phyloP scores from a whole-genome alignment of 257 asterid genomes.

The Solanum phureja region DNA sequence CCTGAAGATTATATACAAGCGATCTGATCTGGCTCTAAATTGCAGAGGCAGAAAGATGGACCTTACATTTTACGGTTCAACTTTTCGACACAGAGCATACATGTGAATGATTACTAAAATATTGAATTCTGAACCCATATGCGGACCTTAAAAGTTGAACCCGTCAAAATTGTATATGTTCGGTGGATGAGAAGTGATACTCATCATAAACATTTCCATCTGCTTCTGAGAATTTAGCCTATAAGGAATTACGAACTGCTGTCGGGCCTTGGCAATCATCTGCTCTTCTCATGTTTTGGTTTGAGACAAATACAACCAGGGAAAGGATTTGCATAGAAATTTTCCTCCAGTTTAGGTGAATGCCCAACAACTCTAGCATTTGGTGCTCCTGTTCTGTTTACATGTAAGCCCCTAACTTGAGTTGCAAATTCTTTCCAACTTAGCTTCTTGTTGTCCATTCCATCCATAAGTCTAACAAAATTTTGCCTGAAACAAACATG shows the following conservation, averaged over 20 bases:
- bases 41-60: background rate
- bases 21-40: background rate
- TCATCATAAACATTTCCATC: background rate
- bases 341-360: conserved; percentile 19
- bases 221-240: background rate
- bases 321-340: conserved; percentile 29
- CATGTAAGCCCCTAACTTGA: conserved; percentile 12
- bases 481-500: conserved; percentile 10
- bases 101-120: background rate
- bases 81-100: background rate
- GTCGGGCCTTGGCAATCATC: background rate
- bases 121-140: background rate
- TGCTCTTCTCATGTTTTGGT: background rate
- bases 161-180: background rate
- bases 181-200: background rate
- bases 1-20: background rate
- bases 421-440: conserved; percentile 20
- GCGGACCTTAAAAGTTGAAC: background rate
- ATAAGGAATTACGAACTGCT: background rate
- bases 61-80: background rate
- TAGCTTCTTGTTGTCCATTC: conserved; percentile 13
- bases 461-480: conserved; percentile 16
- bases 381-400: conserved; percentile 26
- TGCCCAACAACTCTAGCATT: conserved; percentile 12
- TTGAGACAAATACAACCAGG: conserved; percentile 30